These are phyloP conservation scores for Diaporthe nobilis DNA, from an alignment of 2,329 filamentous ascomycete species.

Conservation along the genomic window DNA sequence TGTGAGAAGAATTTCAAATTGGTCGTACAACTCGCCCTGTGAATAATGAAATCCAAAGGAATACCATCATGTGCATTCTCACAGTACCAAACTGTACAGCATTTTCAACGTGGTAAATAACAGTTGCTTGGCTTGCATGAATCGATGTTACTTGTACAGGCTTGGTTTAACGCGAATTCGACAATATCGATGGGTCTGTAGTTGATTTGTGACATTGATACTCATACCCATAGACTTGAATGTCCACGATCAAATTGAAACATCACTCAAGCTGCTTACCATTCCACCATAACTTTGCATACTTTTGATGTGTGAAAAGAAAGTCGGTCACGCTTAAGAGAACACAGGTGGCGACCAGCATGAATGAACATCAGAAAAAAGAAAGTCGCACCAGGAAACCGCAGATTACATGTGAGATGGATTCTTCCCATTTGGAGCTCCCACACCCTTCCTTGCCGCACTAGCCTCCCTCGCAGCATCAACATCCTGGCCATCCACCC, in stretches of 20 bases:
- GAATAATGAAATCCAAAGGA: no score
- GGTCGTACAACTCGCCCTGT: no score
- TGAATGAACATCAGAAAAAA: background rate
- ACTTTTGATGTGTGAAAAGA: background rate
- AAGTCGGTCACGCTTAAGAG: background rate
- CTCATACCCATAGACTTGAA: no score
- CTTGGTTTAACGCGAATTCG: no score
- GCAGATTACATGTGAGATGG: background rate
- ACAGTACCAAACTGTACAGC: no score
- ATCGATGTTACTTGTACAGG: no score
- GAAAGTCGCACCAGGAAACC: background rate
- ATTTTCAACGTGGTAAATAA: no score
- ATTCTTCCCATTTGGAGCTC: background rate
- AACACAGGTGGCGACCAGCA: background rate
- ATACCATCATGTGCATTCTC: no score
- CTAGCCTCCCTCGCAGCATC: background rate
- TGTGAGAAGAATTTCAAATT: no score
- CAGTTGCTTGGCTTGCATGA: no score
- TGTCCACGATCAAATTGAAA: background rate
- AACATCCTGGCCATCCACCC: slow-evolving; percentile 8
- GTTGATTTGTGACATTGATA: no score
- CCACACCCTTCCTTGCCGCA: background rate
- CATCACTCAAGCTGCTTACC: background rate
- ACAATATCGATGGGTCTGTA: no score
- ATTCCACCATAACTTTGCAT: background rate